Base-by-base conservation (phyloP, 2,329 filamentous ascomycete species). In the Dissoconium aciculare region DNA sequence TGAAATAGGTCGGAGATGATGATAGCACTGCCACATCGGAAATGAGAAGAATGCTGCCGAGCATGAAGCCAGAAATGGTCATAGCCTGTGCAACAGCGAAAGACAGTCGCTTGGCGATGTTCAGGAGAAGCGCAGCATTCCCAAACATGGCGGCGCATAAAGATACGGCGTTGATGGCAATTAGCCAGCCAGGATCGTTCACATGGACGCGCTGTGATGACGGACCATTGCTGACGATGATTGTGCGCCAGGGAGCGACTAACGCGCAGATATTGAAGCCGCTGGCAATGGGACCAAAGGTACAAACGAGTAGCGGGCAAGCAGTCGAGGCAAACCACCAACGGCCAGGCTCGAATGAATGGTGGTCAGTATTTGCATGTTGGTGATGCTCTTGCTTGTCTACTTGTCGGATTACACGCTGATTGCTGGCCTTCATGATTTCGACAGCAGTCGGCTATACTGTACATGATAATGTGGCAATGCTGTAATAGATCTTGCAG, bases 301-400 rank as follows among this genome's bases (percentile, higher is more conserved):
- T 57, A 40, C 57, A 58, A 3, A 69, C 69, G 19, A 71, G 54
- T 3, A 74, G 53, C 10, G 70, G 70, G 42, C 64, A 66, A 17
- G 62, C 66, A 5, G 69, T 73, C 12, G 64, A 69, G 3, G 68
- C 67, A 44, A 73, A 67, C 69, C 69, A 74, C n/a, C 8, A 8
- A 8, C 19, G n/a, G n/a, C 19, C n/a, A 23, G 19, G n/a, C 19
- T 23, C 19, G 19, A n/a, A 23, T n/a, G n/a, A n/a, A n/a, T n/a
- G n/a, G n/a, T n/a, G n/a, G n/a, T n/a, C n/a, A n/a, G n/a, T n/a
- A n/a, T n/a, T n/a, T n/a, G n/a, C n/a, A n/a, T n/a, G n/a, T n/a
- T n/a, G n/a, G n/a, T n/a, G n/a, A n/a, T n/a, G n/a, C n/a, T n/a
- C n/a, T n/a, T n/a, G n/a, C n/a, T n/a, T n/a, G n/a, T n/a, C n/a